A percentile compares a stretch with the other conserved stretches of the same genome.
These are phyloP conservation scores for Penicillium salamii DNA, from an alignment of 495 filamentous ascomycete genomes.

Conservation along the genomic window DNA sequence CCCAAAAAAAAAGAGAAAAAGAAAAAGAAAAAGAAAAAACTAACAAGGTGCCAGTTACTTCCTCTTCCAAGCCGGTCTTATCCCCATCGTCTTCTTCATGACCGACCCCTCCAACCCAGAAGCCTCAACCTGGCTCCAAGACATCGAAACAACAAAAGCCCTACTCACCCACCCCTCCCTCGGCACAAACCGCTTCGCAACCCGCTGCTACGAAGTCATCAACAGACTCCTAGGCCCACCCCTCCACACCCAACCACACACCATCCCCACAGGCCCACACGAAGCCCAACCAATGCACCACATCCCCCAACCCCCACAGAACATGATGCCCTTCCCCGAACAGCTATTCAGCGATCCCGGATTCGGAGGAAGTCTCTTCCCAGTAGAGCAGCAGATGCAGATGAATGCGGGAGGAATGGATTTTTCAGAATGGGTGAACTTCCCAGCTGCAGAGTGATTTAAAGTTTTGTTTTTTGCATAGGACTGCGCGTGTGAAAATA, in stretches of 20 bases:
- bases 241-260: conserved; percentile 4
- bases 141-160: conserved; percentile 45
- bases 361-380: conserved; percentile 38
- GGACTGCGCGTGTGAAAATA: not conserved
- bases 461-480: conserved; percentile 8
- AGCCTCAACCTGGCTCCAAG: conserved; percentile 43
- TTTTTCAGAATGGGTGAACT: conserved; percentile 48
- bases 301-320: conserved; percentile 12
- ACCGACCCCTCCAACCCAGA: conserved; percentile 44
- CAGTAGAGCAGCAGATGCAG: conserved; percentile 34
- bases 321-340: conserved; percentile 41
- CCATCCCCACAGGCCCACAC: not conserved
- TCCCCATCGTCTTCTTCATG: conserved; percentile 50
- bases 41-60: conserved; percentile 48
- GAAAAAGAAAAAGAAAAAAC: too few species aligned
- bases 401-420: conserved; percentile 37
- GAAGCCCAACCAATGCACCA: conserved; percentile 6
- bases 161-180: conserved; percentile 43
- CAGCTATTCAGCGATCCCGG: conserved; percentile 39
- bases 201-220: conserved; percentile 43
- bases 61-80: conserved; percentile 52
- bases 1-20: not conserved
- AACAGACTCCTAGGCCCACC: conserved; percentile 42
- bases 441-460: conserved; percentile 27
- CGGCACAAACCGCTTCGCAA: conserved; percentile 42